Conservation (phyloP, 164 flowering plant genomes). For the Hamamelis virginiana region DNA sequence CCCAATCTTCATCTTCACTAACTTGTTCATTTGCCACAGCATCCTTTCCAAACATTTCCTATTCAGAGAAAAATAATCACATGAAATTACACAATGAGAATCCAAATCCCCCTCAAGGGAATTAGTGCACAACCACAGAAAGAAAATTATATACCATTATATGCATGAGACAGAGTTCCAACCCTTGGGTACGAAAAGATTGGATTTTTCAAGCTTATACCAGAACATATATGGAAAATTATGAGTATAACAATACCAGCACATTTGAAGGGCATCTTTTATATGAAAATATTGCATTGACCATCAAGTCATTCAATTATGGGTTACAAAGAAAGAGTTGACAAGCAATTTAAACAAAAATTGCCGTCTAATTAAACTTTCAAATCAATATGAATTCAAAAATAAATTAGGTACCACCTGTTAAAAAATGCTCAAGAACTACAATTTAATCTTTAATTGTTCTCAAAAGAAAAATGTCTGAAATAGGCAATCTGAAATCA, state of each 20-base stretch:
- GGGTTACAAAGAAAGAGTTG: background rate
- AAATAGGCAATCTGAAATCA: no score
- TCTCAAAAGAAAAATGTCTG: no score
- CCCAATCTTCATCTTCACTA: slow-evolving; percentile 99
- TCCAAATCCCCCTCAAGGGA: background rate
- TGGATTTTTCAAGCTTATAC: background rate
- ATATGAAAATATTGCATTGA: background rate
- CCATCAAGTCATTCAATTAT: background rate
- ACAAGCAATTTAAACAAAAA: background rate
- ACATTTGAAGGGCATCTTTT: background rate
- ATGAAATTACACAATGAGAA: background rate
- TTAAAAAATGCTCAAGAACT: no score
- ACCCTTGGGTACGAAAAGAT: background rate
- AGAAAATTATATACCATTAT: background rate
- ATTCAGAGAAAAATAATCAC: background rate
- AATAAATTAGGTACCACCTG: no score
- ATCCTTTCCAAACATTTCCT: slow-evolving; percentile 99
- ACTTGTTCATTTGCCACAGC: slow-evolving; percentile 48
- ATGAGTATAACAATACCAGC: background rate
- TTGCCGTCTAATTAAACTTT: no score
- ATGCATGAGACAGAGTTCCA: background rate
- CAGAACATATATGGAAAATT: background rate
- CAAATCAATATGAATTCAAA: no score
- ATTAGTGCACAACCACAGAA: background rate
- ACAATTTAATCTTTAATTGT: no score